Conservation (phyloP, 805 yeast genomes). For the Danielia reshetovae region DNA sequence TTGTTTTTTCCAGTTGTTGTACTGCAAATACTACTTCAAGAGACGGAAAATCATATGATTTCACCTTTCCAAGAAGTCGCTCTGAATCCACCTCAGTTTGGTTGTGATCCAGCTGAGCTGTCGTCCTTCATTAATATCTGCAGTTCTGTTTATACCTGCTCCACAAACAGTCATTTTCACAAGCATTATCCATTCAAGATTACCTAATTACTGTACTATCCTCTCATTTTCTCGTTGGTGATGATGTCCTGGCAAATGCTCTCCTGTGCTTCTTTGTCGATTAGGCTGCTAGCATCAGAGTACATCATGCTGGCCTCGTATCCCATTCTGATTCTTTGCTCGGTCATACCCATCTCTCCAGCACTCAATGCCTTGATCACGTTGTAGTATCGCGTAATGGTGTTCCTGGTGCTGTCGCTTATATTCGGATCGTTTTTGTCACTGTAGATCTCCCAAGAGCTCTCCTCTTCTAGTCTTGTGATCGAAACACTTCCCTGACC, state of each 20-base stretch:
- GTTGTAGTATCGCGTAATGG: constrained; percentile 81
- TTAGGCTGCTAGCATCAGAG: constrained; percentile 43
- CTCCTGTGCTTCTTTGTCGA: constrained; percentile 70
- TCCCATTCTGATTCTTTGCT: constrained; percentile 69
- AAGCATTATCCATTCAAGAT: no score
- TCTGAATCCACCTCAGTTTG: not conserved
- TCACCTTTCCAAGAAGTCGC: no score
- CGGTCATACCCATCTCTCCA: constrained; percentile 84
- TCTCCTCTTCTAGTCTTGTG: constrained; percentile 86
- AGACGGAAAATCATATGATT: constrained; percentile 21
- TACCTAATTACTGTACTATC: no score
- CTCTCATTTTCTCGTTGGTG: constrained; percentile 72
- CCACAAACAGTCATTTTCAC: no score
- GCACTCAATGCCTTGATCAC: constrained; percentile 78
- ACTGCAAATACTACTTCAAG: constrained; percentile 28
- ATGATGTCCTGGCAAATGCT: constrained; percentile 69
- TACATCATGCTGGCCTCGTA: constrained; percentile 88
- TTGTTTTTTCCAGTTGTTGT: constrained; percentile 30
- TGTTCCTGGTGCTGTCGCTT: constrained; percentile 54
- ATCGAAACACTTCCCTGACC: constrained; percentile 65
- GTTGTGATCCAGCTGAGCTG: no score
- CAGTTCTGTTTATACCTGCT: no score
- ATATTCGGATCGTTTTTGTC: constrained; percentile 78
- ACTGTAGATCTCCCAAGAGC: constrained; percentile 92
- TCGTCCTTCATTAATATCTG: no score